These are phyloP conservation scores for Dovyalis caffra DNA, from an alignment of 345 rosid species.

Conservation along the genomic window DNA sequence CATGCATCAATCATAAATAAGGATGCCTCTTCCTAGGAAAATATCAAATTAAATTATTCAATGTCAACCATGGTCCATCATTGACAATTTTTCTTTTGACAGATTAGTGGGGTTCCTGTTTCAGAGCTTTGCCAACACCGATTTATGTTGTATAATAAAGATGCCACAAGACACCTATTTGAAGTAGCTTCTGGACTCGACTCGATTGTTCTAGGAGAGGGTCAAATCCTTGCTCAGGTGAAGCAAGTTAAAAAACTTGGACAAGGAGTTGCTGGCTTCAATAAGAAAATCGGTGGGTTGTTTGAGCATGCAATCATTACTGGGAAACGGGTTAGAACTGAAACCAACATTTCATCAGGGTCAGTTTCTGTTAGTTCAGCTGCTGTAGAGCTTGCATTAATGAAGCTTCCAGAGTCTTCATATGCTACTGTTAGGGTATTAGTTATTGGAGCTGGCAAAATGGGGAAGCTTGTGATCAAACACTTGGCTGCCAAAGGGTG, in stretches of 20 bases:
- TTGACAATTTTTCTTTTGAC: not conserved
- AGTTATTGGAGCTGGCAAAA: constrained; percentile 29
- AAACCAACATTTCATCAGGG: constrained; percentile 26
- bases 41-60: not conserved
- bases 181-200: constrained; percentile 30
- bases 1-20: not conserved
- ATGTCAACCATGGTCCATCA: not conserved
- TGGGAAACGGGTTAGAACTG: constrained; percentile 27
- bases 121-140: constrained; percentile 23
- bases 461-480: constrained; percentile 29
- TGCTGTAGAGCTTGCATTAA: constrained; percentile 25
- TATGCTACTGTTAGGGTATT: constrained; percentile 13
- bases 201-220: constrained; percentile 28
- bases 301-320: constrained; percentile 29
- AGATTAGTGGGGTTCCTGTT: constrained; percentile 25
- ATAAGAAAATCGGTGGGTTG: constrained; percentile 24
- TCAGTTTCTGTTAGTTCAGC: constrained; percentile 32
- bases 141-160: constrained; percentile 19
- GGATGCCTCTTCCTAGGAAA: not conserved
- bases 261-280: constrained; percentile 27
- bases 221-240: constrained; percentile 31
- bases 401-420: constrained; percentile 19
- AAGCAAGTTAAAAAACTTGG: constrained; percentile 27
- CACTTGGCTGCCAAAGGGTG: constrained; percentile 29
- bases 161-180: constrained; percentile 24